These are phyloP conservation scores for Pseudozyma pruni DNA, from an alignment of 1,284 basidiomycete genomes.

Conservation along the genomic window DNA sequence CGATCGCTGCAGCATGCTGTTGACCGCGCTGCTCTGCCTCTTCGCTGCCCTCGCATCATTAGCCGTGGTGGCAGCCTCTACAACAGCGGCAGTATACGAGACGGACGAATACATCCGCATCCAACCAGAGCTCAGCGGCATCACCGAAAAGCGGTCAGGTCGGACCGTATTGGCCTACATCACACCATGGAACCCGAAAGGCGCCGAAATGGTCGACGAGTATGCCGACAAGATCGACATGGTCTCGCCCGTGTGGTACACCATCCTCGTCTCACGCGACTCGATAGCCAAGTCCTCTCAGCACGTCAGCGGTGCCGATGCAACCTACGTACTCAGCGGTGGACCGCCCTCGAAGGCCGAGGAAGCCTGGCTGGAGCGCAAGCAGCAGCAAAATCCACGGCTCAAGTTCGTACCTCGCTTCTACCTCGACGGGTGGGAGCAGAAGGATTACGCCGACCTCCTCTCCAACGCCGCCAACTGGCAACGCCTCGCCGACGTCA, in stretches of 20 bases:
- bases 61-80: neutral
- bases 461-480: slow-evolving; percentile 27
- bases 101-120: slow-evolving; percentile 29
- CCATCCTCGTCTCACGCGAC: slow-evolving; percentile 20
- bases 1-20: too few species aligned
- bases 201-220: slow-evolving; percentile 20
- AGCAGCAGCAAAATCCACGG: neutral
- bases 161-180: slow-evolving; percentile 49
- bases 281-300: neutral
- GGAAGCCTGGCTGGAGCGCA: slow-evolving; percentile 22
- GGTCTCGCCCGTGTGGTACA: slow-evolving; percentile 55
- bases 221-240: slow-evolving; percentile 40
- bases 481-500: slow-evolving; percentile 13
- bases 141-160: neutral
- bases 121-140: neutral
- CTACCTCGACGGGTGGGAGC: slow-evolving; percentile 43
- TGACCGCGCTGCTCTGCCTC: neutral
- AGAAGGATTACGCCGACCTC: slow-evolving; percentile 37
- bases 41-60: neutral
- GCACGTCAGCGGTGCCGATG: slow-evolving; percentile 3
- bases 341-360: slow-evolving; percentile 23
- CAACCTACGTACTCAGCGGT: slow-evolving; percentile 37
- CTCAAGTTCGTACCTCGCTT: slow-evolving; percentile 42
- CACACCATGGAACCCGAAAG: slow-evolving; percentile 51
- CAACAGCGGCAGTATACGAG: slow-evolving; percentile 8